Evolutionary conservation across 352 stramenopile genomes (phyloP), one percentile per base, ranked within the genome.

Genomic region (Phytophthora rubi): DNA sequence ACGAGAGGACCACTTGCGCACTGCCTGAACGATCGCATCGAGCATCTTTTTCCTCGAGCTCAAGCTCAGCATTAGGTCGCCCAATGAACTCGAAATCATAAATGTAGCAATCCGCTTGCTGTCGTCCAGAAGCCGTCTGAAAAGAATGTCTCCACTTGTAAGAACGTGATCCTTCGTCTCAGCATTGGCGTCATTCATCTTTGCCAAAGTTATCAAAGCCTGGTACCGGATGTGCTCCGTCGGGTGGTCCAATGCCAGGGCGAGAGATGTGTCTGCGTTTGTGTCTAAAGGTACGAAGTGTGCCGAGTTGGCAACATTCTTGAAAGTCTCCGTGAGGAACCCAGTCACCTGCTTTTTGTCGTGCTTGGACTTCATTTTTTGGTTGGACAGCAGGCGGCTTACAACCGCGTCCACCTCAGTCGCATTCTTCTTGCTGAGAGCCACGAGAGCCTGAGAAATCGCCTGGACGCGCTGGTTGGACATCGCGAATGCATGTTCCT

Each of bases 81-180:
- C 71, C 0, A 93, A 62, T 44, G 81, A 79, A 21, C 77, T 86
- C 2, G 71, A 83, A 21, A 82, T 53, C 18, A 93, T 76, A 33
- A 89, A 83, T 35, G 81, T 83, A 33, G 86, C 77, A 53, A 96
- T 90, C 13, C 78, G 79, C 42, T 88, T 79, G 59, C 77, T 90
- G 68, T 96, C 89, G 60, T 96, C 89, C 32, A 89, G 71, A 23
- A 96, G 62, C 10, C 89, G 87, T 62, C 88, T 86, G 13, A 94
- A 55, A 15, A 95, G 63, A 12, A 94, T 73, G 45, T 83, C 77
- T 3, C 80, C 82, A 42, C 71, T 90, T 1, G 71, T 75, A 15
- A 93, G 73, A 5, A 88, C 80, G 4, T 73, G 62, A n/a, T 82
- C 73, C 6, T 72, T 75, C n/a, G 62, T 52, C 4, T 66, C 73